Conservation (phyloP, 2,329 filamentous ascomycete species). For the Apiospora malaysiana region DNA sequence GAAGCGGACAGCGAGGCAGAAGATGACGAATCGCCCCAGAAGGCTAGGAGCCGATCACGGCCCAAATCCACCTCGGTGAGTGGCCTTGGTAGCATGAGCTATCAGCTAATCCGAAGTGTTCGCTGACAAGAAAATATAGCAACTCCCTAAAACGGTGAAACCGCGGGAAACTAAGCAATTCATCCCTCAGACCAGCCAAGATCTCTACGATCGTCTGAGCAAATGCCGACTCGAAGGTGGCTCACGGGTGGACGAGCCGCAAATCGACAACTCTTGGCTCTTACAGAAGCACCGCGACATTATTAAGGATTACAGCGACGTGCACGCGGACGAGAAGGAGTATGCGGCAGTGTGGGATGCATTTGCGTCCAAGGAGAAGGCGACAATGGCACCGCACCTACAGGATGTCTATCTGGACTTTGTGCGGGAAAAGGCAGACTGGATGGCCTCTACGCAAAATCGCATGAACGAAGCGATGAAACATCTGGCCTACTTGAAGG, state of each 20-base stretch:
- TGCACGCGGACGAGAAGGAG: constrained; percentile 60
- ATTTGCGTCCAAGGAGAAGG: constrained; percentile 56
- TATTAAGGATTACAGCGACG: constrained; percentile 62
- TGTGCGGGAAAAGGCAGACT: constrained; percentile 54
- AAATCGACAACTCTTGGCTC: constrained; percentile 58
- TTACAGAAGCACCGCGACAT: constrained; percentile 65
- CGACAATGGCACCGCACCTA: constrained; percentile 59
- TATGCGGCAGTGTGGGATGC: constrained; percentile 65
- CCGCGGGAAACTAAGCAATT: constrained; percentile 43
- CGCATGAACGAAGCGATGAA: constrained; percentile 62
- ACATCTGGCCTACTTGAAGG: constrained; percentile 57
- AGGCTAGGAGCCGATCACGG: constrained; percentile 28
- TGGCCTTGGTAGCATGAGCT: constrained; percentile 30
- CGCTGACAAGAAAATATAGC: constrained; percentile 26
- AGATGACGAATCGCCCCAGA: constrained; percentile 34
- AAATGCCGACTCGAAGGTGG: constrained; percentile 58
- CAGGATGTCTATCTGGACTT: constrained; percentile 59
- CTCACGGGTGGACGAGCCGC: constrained; percentile 50
- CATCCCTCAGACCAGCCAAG: constrained; percentile 57
- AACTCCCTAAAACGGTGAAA: constrained; percentile 22
- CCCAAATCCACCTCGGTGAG: constrained; percentile 22
- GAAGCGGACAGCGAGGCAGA: constrained; percentile 35
- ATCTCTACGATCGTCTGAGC: constrained; percentile 63
- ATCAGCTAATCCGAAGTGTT: not conserved
- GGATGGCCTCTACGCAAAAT: constrained; percentile 55